Evolutionary conservation across 139 green algal genomes (phyloP), one percentile per base, ranked within the genome.

Genomic region (Prasinococcaceae sp.): DNA sequence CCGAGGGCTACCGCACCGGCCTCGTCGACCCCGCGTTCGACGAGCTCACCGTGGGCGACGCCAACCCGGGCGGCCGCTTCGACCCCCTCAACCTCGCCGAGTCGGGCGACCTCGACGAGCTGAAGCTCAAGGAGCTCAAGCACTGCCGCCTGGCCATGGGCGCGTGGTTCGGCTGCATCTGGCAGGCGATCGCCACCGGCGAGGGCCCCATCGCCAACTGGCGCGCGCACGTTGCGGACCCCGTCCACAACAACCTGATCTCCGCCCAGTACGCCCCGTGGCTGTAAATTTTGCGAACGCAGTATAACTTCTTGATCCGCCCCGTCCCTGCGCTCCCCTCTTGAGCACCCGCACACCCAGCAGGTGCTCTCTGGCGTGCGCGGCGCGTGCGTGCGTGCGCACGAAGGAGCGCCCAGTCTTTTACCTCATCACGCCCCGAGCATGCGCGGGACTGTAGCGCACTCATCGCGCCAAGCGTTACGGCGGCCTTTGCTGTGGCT

Each of bases 131-230:
- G 53, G 53, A 61, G 32, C 22, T 61, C 29, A 61, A 61, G 53
- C 40, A 61, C 53, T 52, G 53, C 53, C 42, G 53, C 28, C 32
- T 61, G 17, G 47, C 53, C 41, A 61, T 61, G 53, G 51, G 51
- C 53, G 40, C 53, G 40, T 61, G 40, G 41, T 26, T 53, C 40
- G 53, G 53, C 28, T 53, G 29, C 53, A 61, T 61, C 41, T 32
- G 49, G 3, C 53, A 61, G 46, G 53, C 29, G 4, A 30, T 61
- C 50, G 50, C 43, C 39, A 68, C 60, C 50, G 41, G 55, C 33
- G 50, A 68, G 53, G 60, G 60, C 29, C 60, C 60, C 30, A 58
- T 68, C 60, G 43, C 52, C 47, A 68, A 68, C 60, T 61, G 43
- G 51, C 25, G 26, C n/a, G 32, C 51, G 30, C 51, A 59, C 51